Base-by-base conservation (phyloP, 1,139 yeast species). In the Suhomyces taliae region DNA sequence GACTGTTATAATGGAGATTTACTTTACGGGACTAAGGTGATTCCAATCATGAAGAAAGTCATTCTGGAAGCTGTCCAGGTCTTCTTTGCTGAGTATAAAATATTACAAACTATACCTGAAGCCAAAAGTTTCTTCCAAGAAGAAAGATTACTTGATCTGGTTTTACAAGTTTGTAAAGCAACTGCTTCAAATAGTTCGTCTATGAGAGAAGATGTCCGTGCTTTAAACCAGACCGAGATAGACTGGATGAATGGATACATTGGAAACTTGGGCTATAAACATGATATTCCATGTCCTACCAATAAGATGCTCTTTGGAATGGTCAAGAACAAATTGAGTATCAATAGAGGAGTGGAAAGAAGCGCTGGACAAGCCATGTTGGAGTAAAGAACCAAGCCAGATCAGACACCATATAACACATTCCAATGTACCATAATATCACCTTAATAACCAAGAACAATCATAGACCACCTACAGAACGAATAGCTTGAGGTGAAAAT, bases 151-250 rank as follows among this genome's bases (percentile, higher is more conserved):
- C 58, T 78, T 19, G 63, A 71, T 29, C 63, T 74, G 3, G 85
- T 85, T 7, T 51, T 70, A 15, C 71, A 76, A 4, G 78, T 79
- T 9, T 70, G 82, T 36, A 65, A 74, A 49, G 42, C 58, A 34
- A 76, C 85, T 26, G 75, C 79, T 0, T 64, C 73, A 40, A 93
- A 90, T 66, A 81, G 86, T 44, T 83, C 95, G 8, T 88, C 96
- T 2, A 93, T 91, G 98, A 77, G 96, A 57, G 90, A 87, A 54
- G 98, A 91, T 58, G 76, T 87, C 1, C 64, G 80, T 40, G 71
- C 76, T 52, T 70, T 82, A 45, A 75, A 83, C 53, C 74, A 72
- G 27, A 86, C 95, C 0, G 99, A 91, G 61, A 79, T 91, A 31
- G 86, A 85, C 50, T 86, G 79, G 63, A 83, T 91, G 50, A 91